phyloP scores from a whole-genome alignment of 2,329 filamentous ascomycete species.

The Onygenales sp. region DNA sequence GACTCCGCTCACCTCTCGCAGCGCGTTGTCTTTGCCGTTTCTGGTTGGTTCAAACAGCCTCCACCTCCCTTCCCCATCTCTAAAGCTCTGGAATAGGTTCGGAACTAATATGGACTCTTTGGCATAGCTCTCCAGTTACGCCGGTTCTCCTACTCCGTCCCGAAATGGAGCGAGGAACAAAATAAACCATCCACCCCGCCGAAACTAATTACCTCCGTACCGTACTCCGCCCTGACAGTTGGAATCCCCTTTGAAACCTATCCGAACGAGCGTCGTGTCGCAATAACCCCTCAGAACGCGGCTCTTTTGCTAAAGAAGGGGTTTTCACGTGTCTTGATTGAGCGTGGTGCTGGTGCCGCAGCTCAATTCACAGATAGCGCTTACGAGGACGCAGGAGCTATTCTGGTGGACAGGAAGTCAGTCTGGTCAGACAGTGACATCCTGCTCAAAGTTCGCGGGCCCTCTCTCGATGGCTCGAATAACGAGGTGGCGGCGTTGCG shows the following conservation, averaged over 20 bases:
- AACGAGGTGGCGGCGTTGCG: slow-evolving; percentile 61
- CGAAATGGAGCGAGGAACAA: slow-evolving; percentile 3
- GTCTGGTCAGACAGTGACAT: slow-evolving; percentile 71
- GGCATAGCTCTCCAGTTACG: slow-evolving; percentile 6
- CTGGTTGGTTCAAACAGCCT: slow-evolving; percentile 6
- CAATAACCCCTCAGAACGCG: slow-evolving; percentile 76
- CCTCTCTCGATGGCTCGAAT: slow-evolving; percentile 47
- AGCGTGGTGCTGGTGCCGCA: slow-evolving; percentile 67
- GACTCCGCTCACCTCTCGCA: slow-evolving; percentile 4
- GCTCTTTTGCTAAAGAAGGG: slow-evolving; percentile 76
- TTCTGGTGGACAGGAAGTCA: slow-evolving; percentile 57
- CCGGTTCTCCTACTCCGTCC: slow-evolving; percentile 8
- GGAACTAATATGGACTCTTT: neutral
- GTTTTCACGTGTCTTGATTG: slow-evolving; percentile 65
- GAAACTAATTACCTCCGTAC: slow-evolving; percentile 25
- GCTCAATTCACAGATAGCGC: slow-evolving; percentile 70
- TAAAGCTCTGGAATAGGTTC: neutral
- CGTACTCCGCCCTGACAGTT: slow-evolving; percentile 64
- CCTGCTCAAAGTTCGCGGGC: slow-evolving; percentile 73
- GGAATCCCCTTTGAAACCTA: slow-evolving; percentile 74
- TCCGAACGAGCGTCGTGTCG: slow-evolving; percentile 70
- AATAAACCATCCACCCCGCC: slow-evolving; percentile 2
- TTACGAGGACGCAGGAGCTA: slow-evolving; percentile 70
- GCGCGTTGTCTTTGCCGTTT: slow-evolving; percentile 6
- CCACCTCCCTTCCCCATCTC: neutral